These are phyloP conservation scores for Platanthera zijinensis DNA, from an alignment of 106 monocot genomes.

Conservation along the genomic window DNA sequence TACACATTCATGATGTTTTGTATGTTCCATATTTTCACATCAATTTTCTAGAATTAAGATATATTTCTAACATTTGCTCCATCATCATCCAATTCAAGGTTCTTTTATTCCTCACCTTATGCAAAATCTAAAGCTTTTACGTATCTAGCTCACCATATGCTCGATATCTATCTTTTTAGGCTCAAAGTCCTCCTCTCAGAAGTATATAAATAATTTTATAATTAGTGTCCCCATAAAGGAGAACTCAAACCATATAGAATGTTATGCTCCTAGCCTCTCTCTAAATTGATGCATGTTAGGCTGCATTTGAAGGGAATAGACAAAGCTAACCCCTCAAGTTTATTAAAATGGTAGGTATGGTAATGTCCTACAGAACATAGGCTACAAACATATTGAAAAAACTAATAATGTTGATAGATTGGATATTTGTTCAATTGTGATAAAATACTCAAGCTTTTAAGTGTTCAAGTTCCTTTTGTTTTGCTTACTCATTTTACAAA, in stretches of 20 bases:
- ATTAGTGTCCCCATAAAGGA: neutral
- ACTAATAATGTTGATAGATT: too few relatives aligned
- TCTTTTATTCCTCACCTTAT: conserved; percentile 15
- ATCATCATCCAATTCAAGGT: conserved; percentile 31
- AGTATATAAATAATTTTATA: conserved; percentile 7
- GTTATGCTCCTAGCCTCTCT: conserved; percentile 3
- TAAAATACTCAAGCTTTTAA: too few relatives aligned
- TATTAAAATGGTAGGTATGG: too few relatives aligned
- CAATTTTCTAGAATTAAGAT: conserved; percentile 18
- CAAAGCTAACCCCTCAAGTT: too few relatives aligned
- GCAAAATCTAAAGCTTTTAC: conserved; percentile 19
- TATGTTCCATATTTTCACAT: too few relatives aligned
- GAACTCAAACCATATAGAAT: conserved; percentile 2
- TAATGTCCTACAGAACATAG: too few relatives aligned
- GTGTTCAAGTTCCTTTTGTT: too few relatives aligned
- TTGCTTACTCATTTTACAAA: too few relatives aligned
- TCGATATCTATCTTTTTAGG: conserved; percentile 41
- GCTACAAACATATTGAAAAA: too few relatives aligned
- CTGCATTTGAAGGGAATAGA: too few relatives aligned
- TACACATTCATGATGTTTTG: too few relatives aligned
- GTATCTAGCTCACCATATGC: conserved; percentile 8
- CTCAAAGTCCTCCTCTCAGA: conserved; percentile 12
- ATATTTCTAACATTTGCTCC: conserved; percentile 24
- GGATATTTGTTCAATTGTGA: too few relatives aligned
- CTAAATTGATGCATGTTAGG: conserved; percentile 3